Percentiles rank a stretch among this genome's conserved stretches.
Conservation (phyloP, 1,139 yeast genomes). For the Debaryomycetaceae sp. region DNA sequence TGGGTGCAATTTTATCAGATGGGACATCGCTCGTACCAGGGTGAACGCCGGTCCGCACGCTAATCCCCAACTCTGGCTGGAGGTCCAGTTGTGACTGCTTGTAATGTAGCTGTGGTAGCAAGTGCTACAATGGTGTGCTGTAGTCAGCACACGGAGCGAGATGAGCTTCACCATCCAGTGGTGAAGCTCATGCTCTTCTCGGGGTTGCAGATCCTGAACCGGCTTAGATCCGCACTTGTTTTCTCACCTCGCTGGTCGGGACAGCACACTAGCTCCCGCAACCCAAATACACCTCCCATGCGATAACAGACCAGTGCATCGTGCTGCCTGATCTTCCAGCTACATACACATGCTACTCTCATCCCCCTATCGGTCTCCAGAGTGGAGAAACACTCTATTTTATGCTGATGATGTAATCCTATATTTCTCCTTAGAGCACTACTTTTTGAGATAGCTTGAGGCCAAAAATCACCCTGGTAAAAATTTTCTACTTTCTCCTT, state of each 20-base stretch:
- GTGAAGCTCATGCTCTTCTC: neutral
- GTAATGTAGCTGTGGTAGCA: too few relatives aligned
- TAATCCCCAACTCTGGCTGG: too few relatives aligned
- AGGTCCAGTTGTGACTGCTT: too few relatives aligned
- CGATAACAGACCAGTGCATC: too few relatives aligned
- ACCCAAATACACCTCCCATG: neutral
- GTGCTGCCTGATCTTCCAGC: neutral
- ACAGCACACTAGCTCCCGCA: neutral
- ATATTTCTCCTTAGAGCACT: neutral
- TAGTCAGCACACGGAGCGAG: too few relatives aligned
- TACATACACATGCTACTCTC: neutral
- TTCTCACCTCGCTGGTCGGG: neutral
- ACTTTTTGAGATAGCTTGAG: neutral
- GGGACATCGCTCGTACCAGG: neutral
- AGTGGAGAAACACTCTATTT: neutral
- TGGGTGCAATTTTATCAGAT: neutral
- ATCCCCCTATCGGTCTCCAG: neutral
- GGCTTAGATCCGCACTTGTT: neutral
- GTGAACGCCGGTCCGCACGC: too few relatives aligned
- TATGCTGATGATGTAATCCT: neutral
- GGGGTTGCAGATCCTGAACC: neutral
- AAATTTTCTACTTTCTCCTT: constrained; percentile 3
- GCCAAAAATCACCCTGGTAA: constrained; percentile 1
- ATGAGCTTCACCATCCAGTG: neutral
- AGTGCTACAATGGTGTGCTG: too few relatives aligned